These are phyloP conservation scores for Penicillium fuscoglaucum DNA, from an alignment of 2,329 filamentous ascomycete species.

Conservation along the genomic window DNA sequence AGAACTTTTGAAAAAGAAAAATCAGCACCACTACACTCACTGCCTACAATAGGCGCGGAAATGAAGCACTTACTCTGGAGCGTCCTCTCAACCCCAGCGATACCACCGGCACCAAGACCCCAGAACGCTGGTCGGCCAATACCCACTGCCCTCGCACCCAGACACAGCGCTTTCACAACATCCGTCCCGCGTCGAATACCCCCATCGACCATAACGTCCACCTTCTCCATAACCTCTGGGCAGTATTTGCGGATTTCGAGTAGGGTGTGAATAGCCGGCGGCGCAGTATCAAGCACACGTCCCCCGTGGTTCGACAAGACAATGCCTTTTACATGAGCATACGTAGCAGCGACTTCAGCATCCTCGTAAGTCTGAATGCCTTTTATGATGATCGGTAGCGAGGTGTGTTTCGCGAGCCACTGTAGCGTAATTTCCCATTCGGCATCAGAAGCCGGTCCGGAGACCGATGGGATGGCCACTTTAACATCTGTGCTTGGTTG, in stretches of 20 bases:
- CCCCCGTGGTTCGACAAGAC: slow-evolving; percentile 56
- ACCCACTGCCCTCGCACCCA: slow-evolving; percentile 53
- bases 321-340: slow-evolving; percentile 42
- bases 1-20: background rate
- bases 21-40: background rate
- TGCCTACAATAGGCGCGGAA: background rate
- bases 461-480: background rate
- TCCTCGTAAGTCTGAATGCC: background rate
- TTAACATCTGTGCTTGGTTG: background rate
- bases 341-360: slow-evolving; percentile 19
- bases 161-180: slow-evolving; percentile 52
- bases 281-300: slow-evolving; percentile 50
- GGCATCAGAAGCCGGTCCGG: background rate
- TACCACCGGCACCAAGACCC: background rate
- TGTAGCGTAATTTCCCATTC: background rate
- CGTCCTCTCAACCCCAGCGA: background rate
- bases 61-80: background rate
- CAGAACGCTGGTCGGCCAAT: slow-evolving; percentile 36
- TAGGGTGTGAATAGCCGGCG: slow-evolving; percentile 48
- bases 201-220: slow-evolving; percentile 54
- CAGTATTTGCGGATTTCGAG: slow-evolving; percentile 50
- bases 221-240: slow-evolving; percentile 46
- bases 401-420: background rate
- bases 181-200: slow-evolving; percentile 53
- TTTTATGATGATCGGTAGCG: background rate